These are phyloP conservation scores for Boletus patriciae DNA, from an alignment of 768 basidiomycete genomes.

Conservation along the genomic window DNA sequence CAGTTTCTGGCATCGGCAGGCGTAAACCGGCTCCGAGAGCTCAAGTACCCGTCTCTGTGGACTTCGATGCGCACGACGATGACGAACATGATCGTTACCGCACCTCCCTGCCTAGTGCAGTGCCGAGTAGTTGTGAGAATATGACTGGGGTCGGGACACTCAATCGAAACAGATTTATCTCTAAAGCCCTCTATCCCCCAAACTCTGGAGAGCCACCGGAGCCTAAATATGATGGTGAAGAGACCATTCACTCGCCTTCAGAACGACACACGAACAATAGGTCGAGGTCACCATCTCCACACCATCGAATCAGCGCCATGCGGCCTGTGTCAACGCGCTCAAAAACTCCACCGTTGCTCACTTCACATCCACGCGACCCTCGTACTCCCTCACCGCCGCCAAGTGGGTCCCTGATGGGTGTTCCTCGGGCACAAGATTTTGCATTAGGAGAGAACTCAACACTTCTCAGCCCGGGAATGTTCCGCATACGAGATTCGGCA, in stretches of 20 bases:
- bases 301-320: conserved; percentile 27
- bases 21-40: conserved; percentile 66
- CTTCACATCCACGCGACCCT: conserved; percentile 31
- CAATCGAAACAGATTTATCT: conserved; percentile 26
- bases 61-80: conserved; percentile 38
- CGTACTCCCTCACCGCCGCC: conserved; percentile 23
- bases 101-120: conserved; percentile 52
- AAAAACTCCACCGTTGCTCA: conserved; percentile 42
- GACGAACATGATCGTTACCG: conserved; percentile 38
- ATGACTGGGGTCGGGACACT: conserved; percentile 66
- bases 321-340: conserved; percentile 38
- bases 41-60: conserved; percentile 60
- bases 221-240: conserved; percentile 19
- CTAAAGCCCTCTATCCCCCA: conserved; percentile 18
- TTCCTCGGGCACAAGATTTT: conserved; percentile 23
- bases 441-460: conserved; percentile 27
- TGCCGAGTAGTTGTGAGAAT: conserved; percentile 52
- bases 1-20: conserved; percentile 40
- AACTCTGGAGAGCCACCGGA: conserved; percentile 11
- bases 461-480: conserved; percentile 57
- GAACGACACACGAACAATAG: conserved; percentile 16
- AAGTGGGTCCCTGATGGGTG: conserved; percentile 12
- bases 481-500: conserved; percentile 59
- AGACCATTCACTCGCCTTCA: conserved; percentile 12
- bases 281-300: conserved; percentile 29